Evolutionary conservation across 2,329 filamentous ascomycete species (phyloP).

Genomic region (Botrytis galanthina): DNA sequence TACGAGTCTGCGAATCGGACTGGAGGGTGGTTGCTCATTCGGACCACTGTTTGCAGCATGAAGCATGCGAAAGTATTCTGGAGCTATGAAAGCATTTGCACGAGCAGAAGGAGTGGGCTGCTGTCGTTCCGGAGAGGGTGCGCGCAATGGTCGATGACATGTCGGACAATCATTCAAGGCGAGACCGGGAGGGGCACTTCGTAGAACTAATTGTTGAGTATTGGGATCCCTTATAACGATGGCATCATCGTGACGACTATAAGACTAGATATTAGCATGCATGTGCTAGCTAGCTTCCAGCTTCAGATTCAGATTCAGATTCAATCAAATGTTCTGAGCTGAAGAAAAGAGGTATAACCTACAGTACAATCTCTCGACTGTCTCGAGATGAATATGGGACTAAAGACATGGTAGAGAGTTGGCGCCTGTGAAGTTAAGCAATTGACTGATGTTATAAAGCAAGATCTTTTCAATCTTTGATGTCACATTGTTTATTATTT

Average conservation of each 20-base stretch:
- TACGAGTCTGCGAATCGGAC: conserved; percentile 51
- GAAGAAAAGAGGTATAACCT: conserved; percentile 42
- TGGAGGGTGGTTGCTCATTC: conserved; percentile 48
- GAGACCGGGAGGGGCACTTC: conserved; percentile 55
- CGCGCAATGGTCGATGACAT: conserved; percentile 42
- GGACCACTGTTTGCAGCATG: conserved; percentile 52
- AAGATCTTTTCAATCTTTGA: conserved; percentile 13
- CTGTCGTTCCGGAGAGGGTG: conserved; percentile 50
- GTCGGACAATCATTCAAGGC: conserved; percentile 70
- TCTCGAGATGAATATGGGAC: conserved; percentile 73
- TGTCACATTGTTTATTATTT: conserved; percentile 15
- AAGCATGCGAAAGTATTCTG: conserved; percentile 94
- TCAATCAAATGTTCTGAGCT: too few relatives aligned
- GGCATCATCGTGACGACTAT: conserved; percentile 85
- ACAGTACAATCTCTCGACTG: conserved; percentile 78
- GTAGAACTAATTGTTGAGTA: conserved; percentile 81
- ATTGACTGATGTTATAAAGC: background rate
- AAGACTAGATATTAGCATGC: conserved; percentile 23
- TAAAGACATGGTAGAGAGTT: conserved; percentile 55
- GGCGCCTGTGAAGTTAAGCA: background rate
- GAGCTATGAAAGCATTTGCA: conserved; percentile 69
- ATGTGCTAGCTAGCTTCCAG: background rate
- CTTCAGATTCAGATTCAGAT: background rate
- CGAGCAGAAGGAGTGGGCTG: conserved; percentile 39
- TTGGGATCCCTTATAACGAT: conserved; percentile 87